Evolutionary conservation across 306 rosid species (phyloP).

Genomic region (Cucumis melo): DNA sequence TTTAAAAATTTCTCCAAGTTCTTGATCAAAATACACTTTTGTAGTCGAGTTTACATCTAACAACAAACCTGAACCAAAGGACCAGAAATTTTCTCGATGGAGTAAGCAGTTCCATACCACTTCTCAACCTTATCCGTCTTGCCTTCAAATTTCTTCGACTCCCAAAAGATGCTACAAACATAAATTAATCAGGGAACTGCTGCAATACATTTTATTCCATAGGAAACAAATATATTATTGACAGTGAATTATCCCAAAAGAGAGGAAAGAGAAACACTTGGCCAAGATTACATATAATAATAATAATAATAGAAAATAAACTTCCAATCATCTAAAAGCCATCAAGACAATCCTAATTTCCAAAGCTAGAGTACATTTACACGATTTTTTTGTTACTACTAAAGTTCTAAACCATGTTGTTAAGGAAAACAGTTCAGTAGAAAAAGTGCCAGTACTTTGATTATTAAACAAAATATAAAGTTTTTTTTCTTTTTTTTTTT

Average conservation of each 20-base stretch:
- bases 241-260: background rate
- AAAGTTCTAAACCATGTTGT: background rate
- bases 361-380: background rate
- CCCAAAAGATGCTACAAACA: conserved; percentile 81
- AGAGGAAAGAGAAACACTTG: background rate
- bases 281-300: background rate
- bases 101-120: conserved; percentile 89
- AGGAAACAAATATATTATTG: background rate
- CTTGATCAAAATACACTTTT: background rate
- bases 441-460: background rate
- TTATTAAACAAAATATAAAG: background rate
- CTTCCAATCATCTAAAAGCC: background rate
- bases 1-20: background rate
- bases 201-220: background rate
- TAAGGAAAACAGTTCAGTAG: background rate
- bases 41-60: background rate
- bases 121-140: conserved; percentile 62
- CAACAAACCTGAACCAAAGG: conserved; percentile 55
- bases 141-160: conserved; percentile 66
- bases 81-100: conserved; percentile 42
- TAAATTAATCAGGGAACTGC: conserved; percentile 10
- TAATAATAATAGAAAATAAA: background rate
- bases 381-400: background rate
- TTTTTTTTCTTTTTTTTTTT: no score
- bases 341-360: background rate